Conservation (phyloP, 495 filamentous ascomycete genomes). For the Talaromyces thailandensis region DNA sequence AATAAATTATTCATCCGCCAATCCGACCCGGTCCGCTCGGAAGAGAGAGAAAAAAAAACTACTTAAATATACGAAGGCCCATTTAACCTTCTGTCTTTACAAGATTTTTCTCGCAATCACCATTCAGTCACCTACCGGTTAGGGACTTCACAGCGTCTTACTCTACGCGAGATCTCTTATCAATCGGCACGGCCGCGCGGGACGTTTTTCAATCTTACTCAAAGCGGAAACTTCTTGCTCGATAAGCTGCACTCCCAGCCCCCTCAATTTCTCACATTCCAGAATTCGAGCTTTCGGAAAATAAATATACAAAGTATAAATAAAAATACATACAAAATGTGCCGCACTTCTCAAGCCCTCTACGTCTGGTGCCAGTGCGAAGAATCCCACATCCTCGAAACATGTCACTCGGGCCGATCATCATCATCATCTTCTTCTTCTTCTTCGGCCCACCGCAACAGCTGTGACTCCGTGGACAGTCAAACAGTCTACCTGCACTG, state of each 20-base stretch:
- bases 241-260: not conserved
- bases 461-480: slow-evolving; percentile 26
- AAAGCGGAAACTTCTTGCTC: not conserved
- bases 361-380: slow-evolving; percentile 40
- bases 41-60: not conserved
- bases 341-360: slow-evolving; percentile 31
- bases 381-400: slow-evolving; percentile 33
- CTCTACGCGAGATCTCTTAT: not conserved
- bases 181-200: not conserved
- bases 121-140: not conserved
- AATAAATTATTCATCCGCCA: not conserved
- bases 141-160: not conserved
- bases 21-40: not conserved
- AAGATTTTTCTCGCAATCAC: not conserved
- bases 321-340: slow-evolving; percentile 20
- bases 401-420: slow-evolving; percentile 25
- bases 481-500: slow-evolving; percentile 38
- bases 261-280: not conserved
- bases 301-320: not conserved
- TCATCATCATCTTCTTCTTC: slow-evolving; percentile 15
- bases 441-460: slow-evolving; percentile 4
- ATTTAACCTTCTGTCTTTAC: not conserved
- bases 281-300: not conserved
- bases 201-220: not conserved
- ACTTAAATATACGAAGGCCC: not conserved